These are phyloP conservation scores for Vigna hirtella DNA, from an alignment of 306 rosid genomes.

Conservation along the genomic window DNA sequence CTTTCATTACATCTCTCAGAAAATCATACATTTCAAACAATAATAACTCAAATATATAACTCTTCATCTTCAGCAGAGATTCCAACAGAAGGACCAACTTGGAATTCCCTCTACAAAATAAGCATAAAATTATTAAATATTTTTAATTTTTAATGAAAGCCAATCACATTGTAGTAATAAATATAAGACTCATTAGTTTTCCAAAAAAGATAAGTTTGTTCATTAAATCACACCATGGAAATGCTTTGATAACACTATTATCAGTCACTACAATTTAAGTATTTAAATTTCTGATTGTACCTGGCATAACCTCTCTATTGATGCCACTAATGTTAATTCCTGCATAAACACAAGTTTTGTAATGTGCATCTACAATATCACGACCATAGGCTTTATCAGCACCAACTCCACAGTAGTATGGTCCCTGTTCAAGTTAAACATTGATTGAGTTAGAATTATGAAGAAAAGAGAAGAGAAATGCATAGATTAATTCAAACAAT, in stretches of 20 bases:
- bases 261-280: neutral
- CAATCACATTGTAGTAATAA: neutral
- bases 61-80: constrained; percentile 63
- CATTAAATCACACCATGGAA: neutral
- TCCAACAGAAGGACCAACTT: constrained; percentile 66
- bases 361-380: constrained; percentile 72
- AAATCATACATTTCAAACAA: neutral
- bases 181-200: too few relatives aligned
- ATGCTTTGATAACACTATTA: neutral
- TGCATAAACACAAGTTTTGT: constrained; percentile 74
- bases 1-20: constrained; percentile 7
- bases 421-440: constrained; percentile 52
- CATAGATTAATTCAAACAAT: too few relatives aligned
- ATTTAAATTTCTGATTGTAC: constrained; percentile 32
- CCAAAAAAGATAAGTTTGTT: too few relatives aligned
- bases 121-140: neutral
- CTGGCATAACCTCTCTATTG: constrained; percentile 83
- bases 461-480: neutral
- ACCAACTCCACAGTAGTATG: constrained; percentile 73
- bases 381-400: constrained; percentile 82
- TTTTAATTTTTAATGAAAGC: neutral
- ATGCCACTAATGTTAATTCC: constrained; percentile 72
- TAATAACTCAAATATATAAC: neutral
- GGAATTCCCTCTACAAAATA: constrained; percentile 62
- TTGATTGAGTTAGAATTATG: neutral